phyloP scores from a whole-genome alignment of 2,329 filamentous ascomycete species.

The Talaromyces atroroseus region DNA sequence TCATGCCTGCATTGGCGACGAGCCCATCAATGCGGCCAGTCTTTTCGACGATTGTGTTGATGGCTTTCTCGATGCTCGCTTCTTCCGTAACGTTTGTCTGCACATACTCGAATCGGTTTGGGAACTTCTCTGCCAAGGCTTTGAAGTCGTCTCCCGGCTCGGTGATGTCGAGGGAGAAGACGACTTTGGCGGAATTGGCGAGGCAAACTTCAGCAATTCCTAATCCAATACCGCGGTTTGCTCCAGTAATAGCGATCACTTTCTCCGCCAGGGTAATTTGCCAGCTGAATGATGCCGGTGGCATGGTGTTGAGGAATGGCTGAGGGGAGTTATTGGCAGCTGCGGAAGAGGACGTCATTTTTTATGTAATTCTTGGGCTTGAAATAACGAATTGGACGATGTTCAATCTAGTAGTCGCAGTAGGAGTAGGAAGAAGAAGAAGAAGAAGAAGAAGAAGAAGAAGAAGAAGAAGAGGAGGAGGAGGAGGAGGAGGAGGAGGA shows the following conservation, averaged over 20 bases:
- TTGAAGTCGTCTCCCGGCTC: constrained; percentile 30
- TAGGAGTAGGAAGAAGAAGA: no score
- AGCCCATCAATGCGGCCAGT: constrained; percentile 41
- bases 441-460: no score
- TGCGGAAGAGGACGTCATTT: no score
- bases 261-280: constrained; percentile 42
- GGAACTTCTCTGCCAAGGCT: constrained; percentile 36
- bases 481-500: no score
- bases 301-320: constrained; percentile 35
- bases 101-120: constrained; percentile 40
- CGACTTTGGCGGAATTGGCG: constrained; percentile 37
- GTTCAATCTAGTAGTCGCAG: no score
- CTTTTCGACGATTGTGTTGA: constrained; percentile 37
- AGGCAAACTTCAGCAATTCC: constrained; percentile 46
- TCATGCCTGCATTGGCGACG: constrained; percentile 39
- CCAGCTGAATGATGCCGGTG: constrained; percentile 42
- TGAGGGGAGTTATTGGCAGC: background rate
- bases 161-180: constrained; percentile 40
- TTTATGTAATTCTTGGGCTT: no score
- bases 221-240: constrained; percentile 32
- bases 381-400: no score
- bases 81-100: constrained; percentile 45
- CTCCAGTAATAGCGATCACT: constrained; percentile 27
- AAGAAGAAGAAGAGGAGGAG: no score
- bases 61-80: constrained; percentile 35